Percentiles rank a stretch among this genome's conserved stretches.
Evolutionary conservation across 2,329 filamentous ascomycete genomes (phyloP).

Genomic region (Setomelanomma holmii): DNA sequence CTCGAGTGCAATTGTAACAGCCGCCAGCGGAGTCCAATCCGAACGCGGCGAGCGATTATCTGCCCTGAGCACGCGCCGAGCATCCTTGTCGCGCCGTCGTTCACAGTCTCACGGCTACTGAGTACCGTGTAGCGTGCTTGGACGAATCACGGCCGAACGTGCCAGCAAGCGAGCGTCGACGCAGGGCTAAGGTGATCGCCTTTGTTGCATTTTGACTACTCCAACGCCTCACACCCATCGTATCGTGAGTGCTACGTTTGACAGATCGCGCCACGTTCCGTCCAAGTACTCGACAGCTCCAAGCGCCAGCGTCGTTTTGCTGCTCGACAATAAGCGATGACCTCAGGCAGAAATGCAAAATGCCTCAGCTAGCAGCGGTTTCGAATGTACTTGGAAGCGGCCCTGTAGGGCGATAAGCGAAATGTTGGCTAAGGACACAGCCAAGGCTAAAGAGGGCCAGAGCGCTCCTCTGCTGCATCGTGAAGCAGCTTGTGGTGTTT

Average conservation of each 20-base stretch:
- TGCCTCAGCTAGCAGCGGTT: neutral
- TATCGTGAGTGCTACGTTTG: conserved; percentile 7
- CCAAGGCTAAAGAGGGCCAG: conserved; percentile 1
- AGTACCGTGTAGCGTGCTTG: conserved; percentile 3
- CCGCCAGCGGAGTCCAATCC: conserved; percentile 23
- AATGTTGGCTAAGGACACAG: conserved; percentile 1
- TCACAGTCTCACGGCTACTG: conserved; percentile 13
- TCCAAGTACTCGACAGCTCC: neutral
- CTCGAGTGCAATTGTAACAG: conserved; percentile 18
- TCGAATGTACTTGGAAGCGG: neutral
- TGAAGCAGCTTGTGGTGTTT: conserved; percentile 5
- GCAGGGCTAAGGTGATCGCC: conserved; percentile 16
- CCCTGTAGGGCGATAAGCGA: neutral
- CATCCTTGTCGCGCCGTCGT: conserved; percentile 13
- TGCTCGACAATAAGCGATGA: neutral
- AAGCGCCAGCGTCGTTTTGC: neutral
- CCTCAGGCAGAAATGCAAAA: neutral
- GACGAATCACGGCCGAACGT: conserved; percentile 28
- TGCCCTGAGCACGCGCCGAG: conserved; percentile 11
- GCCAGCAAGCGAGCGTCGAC: conserved; percentile 14
- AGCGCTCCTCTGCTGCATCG: conserved; percentile 1
- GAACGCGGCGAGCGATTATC: conserved; percentile 13
- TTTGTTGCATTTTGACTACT: conserved; percentile 8
- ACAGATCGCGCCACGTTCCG: conserved; percentile 5
- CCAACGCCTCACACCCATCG: conserved; percentile 3